Percentiles rank a stretch among this genome's conserved stretches.
Conservation (phyloP, 1,139 yeast species). For the Pichia sp. region DNA sequence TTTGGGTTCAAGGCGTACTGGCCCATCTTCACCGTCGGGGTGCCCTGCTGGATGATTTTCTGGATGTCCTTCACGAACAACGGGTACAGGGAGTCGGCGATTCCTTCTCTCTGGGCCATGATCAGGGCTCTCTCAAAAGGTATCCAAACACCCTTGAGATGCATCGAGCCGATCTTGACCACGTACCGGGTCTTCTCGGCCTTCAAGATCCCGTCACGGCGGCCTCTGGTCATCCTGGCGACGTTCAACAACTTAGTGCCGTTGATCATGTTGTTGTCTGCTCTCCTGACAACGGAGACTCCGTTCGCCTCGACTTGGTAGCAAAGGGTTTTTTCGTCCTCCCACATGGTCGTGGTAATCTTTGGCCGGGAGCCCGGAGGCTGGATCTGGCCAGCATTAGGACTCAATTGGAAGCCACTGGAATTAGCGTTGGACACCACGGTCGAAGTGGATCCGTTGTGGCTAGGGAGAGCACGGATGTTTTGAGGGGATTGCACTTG, state of each 20-base stretch:
- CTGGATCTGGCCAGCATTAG: slow-evolving; percentile 53
- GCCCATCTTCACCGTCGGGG: slow-evolving; percentile 32
- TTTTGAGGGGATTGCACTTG: neutral
- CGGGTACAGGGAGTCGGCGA: slow-evolving; percentile 81
- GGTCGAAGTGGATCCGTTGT: neutral
- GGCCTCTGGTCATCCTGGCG: slow-evolving; percentile 93
- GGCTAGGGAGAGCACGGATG: neutral
- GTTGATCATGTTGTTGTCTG: slow-evolving; percentile 89
- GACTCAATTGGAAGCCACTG: slow-evolving; percentile 32
- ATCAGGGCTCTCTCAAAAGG: slow-evolving; percentile 91
- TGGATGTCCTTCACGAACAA: slow-evolving; percentile 84
- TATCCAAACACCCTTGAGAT: slow-evolving; percentile 95
- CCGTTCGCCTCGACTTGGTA: slow-evolving; percentile 94
- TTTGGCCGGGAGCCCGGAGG: slow-evolving; percentile 70
- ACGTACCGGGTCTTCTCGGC: slow-evolving; percentile 87
- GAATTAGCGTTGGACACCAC: slow-evolving; percentile 15
- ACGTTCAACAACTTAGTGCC: slow-evolving; percentile 91
- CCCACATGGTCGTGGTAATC: slow-evolving; percentile 96
- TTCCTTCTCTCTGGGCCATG: slow-evolving; percentile 87
- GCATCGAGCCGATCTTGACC: slow-evolving; percentile 96
- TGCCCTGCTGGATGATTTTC: slow-evolving; percentile 34
- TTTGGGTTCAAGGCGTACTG: slow-evolving; percentile 25
- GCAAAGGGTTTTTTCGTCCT: slow-evolving; percentile 89
- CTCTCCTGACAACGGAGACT: slow-evolving; percentile 87
- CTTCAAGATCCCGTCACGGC: slow-evolving; percentile 89